phyloP scores from a whole-genome alignment of 495 filamentous ascomycete genomes.

The Aspergillus coremiiformis region DNA sequence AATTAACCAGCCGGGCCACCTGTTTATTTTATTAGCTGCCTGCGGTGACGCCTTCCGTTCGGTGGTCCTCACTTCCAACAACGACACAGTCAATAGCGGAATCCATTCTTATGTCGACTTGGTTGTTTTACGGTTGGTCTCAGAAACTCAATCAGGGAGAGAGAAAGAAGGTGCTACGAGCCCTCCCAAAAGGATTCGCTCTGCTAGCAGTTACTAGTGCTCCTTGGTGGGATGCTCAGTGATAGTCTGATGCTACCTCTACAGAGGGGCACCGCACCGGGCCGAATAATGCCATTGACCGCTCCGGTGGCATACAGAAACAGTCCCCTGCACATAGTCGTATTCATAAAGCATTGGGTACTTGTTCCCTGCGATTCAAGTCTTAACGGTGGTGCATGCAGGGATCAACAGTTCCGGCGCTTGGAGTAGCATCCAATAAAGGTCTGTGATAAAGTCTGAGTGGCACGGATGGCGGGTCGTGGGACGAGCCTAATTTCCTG shows the following conservation, averaged over 20 bases:
- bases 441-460: neutral
- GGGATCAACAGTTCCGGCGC: neutral
- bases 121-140: neutral
- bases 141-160: neutral
- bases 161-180: neutral
- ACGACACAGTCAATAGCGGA: neutral
- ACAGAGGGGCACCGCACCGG: neutral
- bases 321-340: too few species aligned
- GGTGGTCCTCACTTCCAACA: neutral
- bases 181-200: neutral
- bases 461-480: neutral
- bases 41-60: neutral
- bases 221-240: neutral
- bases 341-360: neutral
- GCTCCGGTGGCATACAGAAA: neutral
- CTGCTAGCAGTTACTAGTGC: neutral
- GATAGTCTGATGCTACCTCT: too few species aligned
- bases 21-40: constrained; percentile 13
- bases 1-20: constrained; percentile 52
- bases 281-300: neutral
- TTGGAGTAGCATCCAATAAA: neutral
- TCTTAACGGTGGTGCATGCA: neutral
- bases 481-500: neutral
- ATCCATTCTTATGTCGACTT: neutral
- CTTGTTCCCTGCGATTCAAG: neutral